These are phyloP conservation scores for Prosopis cineraria DNA, from an alignment of 306 rosid genomes.

Conservation along the genomic window DNA sequence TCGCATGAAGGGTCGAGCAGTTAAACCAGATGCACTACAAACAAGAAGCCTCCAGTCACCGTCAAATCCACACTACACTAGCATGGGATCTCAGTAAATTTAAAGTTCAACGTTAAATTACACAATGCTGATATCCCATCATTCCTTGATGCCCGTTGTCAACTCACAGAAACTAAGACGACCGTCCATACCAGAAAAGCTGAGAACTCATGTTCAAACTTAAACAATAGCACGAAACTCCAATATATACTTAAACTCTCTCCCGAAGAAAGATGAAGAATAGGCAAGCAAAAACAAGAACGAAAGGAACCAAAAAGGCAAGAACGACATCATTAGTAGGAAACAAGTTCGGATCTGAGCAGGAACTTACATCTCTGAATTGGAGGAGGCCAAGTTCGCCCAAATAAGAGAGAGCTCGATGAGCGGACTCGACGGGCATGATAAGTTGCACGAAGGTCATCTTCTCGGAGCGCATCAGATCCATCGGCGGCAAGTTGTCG, in stretches of 20 bases:
- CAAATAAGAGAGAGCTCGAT: conserved; percentile 74
- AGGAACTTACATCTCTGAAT: conserved; percentile 74
- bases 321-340: conserved; percentile 14
- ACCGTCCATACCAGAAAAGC: not conserved
- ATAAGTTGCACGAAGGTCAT: conserved; percentile 92
- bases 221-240: not conserved
- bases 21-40: conserved; percentile 17
- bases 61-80: conserved; percentile 9
- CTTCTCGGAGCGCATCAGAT: conserved; percentile 97
- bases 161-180: not conserved
- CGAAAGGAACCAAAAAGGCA: conserved; percentile 30
- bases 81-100: not conserved
- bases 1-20: conserved; percentile 7
- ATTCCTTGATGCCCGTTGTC: not conserved
- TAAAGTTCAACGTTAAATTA: conserved; percentile 21
- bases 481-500: conserved; percentile 75
- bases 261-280: not conserved
- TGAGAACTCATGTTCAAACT: not conserved
- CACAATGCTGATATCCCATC: not conserved
- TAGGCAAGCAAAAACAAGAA: not conserved
- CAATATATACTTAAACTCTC: not conserved
- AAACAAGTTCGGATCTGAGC: conserved; percentile 36
- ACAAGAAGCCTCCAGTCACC: not conserved
- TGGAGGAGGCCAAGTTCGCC: conserved; percentile 90
- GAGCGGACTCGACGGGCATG: conserved; percentile 88